Evolutionary conservation across 768 basidiomycete genomes (phyloP).

Genomic region (Punctularia strigosozonata): DNA sequence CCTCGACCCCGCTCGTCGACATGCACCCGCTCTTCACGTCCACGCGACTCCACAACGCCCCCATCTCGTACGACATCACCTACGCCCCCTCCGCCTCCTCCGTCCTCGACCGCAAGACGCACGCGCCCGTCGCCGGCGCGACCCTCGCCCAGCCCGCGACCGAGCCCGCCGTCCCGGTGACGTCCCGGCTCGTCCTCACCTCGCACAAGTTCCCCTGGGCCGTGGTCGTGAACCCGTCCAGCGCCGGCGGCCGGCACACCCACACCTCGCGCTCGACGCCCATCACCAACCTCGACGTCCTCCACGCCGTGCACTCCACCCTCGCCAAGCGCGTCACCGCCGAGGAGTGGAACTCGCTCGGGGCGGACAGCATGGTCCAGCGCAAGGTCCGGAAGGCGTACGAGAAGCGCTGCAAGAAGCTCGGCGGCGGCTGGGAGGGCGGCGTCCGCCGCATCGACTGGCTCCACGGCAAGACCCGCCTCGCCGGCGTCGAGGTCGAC

Average conservation of each 20-base stretch:
- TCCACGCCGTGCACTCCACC: slow-evolving; percentile 46
- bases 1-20: slow-evolving; percentile 27
- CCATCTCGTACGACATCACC: slow-evolving; percentile 48
- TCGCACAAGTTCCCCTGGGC: slow-evolving; percentile 54
- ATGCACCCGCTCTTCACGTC: slow-evolving; percentile 57
- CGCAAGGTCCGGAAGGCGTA: slow-evolving; percentile 50
- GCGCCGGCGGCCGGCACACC: slow-evolving; percentile 5
- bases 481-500: slow-evolving; percentile 52
- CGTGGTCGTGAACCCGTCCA: slow-evolving; percentile 31
- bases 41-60: slow-evolving; percentile 42
- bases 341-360: slow-evolving; percentile 54
- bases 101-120: slow-evolving; percentile 43
- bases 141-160: slow-evolving; percentile 55
- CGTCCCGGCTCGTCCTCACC: slow-evolving; percentile 36
- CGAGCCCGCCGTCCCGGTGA: slow-evolving; percentile 38
- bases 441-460: slow-evolving; percentile 62
- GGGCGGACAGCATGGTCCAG: slow-evolving; percentile 42
- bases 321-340: slow-evolving; percentile 45
- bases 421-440: slow-evolving; percentile 56
- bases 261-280: slow-evolving; percentile 18
- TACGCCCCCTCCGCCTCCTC: slow-evolving; percentile 47
- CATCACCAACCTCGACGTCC: slow-evolving; percentile 54
- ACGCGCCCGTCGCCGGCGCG: slow-evolving; percentile 38
- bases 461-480: slow-evolving; percentile 45
- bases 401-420: slow-evolving; percentile 44